Conservation (phyloP, 2,329 filamentous ascomycete genomes). For the Fusarium sterilihyphosum region DNA sequence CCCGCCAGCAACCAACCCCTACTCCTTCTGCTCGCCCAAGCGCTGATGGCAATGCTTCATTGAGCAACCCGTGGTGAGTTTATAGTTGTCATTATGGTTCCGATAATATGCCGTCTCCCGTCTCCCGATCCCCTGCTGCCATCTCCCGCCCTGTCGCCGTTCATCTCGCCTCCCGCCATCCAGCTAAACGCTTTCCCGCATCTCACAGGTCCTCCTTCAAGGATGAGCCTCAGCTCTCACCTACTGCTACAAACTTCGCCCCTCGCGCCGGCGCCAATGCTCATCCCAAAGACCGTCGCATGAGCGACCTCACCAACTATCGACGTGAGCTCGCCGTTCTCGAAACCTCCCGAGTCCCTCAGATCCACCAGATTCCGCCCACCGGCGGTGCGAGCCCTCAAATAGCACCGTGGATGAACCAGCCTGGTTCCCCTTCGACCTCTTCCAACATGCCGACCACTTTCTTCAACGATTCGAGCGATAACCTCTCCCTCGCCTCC, state of each 20-base stretch:
- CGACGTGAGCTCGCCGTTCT: conserved; percentile 77
- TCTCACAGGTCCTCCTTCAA: conserved; percentile 43
- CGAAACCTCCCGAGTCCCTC: conserved; percentile 69
- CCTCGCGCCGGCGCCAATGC: conserved; percentile 54
- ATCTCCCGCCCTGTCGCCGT: conserved; percentile 28
- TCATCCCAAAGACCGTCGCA: conserved; percentile 61
- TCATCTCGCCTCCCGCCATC: conserved; percentile 24
- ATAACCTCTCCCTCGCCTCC: conserved; percentile 69
- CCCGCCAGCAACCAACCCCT: conserved; percentile 31
- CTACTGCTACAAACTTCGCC: conserved; percentile 56
- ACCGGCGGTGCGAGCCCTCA: conserved; percentile 63
- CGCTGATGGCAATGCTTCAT: conserved; percentile 39
- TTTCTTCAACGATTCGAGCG: conserved; percentile 81
- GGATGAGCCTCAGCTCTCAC: conserved; percentile 60
- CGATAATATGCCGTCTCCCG: conserved; percentile 24
- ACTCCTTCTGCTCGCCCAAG: conserved; percentile 31
- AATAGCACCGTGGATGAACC: conserved; percentile 68
- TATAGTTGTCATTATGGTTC: not conserved
- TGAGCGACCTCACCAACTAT: conserved; percentile 74
- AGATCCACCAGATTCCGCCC: conserved; percentile 64
- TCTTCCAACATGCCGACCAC: conserved; percentile 59
- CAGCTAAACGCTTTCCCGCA: conserved; percentile 36
- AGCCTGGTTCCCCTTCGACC: conserved; percentile 50
- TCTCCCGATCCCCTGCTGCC: conserved; percentile 27
- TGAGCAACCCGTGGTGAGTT: conserved; percentile 44